Conservation (phyloP, 306 rosid species). For the Acmispon strigosus region DNA sequence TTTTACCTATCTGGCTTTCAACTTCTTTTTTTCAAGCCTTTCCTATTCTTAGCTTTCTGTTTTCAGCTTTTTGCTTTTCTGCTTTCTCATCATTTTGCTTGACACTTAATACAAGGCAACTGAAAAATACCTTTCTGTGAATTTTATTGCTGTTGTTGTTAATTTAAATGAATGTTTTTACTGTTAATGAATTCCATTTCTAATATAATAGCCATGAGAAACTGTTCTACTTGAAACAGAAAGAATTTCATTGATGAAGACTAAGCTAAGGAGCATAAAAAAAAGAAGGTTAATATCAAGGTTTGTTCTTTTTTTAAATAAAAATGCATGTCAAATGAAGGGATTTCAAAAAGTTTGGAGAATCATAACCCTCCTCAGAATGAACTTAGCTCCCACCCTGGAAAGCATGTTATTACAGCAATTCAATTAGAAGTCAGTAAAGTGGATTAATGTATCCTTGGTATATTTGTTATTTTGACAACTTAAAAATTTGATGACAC, state of each 20-base stretch:
- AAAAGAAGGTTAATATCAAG: neutral
- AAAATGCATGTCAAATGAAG: neutral
- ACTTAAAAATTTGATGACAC: neutral
- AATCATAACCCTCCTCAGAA: neutral
- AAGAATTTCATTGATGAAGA: neutral
- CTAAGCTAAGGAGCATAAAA: no score
- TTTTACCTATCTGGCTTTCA: neutral
- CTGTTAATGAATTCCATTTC: neutral
- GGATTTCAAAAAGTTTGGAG: neutral
- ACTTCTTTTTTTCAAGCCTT: conserved; percentile 16
- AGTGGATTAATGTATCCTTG: neutral
- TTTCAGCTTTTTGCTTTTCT: conserved; percentile 28
- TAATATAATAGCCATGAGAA: neutral
- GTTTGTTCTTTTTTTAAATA: neutral
- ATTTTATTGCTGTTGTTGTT: neutral
- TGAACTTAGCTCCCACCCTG: neutral
- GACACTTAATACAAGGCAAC: neutral
- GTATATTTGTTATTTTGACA: neutral
- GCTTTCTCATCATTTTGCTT: conserved; percentile 31
- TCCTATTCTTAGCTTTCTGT: conserved; percentile 19
- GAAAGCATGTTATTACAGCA: neutral
- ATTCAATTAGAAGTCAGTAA: neutral
- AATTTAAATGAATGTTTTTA: neutral
- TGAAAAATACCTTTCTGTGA: neutral
- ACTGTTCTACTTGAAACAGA: neutral